phyloP scores from a whole-genome alignment of 768 basidiomycete species.

The Tulasnella calospora region DNA sequence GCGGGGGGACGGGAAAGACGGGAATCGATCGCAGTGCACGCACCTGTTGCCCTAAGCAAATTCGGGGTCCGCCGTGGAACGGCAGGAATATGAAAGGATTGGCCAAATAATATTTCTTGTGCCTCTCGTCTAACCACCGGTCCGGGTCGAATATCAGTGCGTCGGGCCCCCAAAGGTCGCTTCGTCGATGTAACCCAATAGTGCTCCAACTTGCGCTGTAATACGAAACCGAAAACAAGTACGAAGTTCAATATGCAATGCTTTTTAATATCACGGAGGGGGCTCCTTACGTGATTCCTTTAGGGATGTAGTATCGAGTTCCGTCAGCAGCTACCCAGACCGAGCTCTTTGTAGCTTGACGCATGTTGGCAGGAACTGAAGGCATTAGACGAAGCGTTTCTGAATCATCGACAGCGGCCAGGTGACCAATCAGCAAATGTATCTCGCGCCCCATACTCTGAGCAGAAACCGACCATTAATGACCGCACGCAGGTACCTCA shows the following conservation, averaged over 20 bases:
- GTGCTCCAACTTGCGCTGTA: not conserved
- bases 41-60: conserved; percentile 36
- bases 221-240: no score
- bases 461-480: conserved; percentile 47
- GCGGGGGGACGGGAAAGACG: not conserved
- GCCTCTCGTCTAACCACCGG: conserved; percentile 62
- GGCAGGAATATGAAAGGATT: conserved; percentile 63
- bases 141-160: conserved; percentile 75
- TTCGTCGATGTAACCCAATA: conserved; percentile 14
- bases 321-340: conserved; percentile 23
- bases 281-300: conserved; percentile 11
- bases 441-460: conserved; percentile 36
- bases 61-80: conserved; percentile 66
- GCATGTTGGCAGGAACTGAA: conserved; percentile 36
- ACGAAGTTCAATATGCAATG: not conserved
- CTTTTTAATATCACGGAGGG: not conserved
- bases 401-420: conserved; percentile 28
- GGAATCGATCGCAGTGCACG: conserved; percentile 30
- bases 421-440: conserved; percentile 28
- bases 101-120: conserved; percentile 30
- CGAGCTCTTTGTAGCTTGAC: not conserved
- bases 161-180: conserved; percentile 66
- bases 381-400: conserved; percentile 54
- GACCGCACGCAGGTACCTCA: conserved; percentile 63
- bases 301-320: conserved; percentile 24